These are phyloP conservation scores for Nelumbo lutea DNA, from an alignment of 164 flowering plant species.

Conservation along the genomic window DNA sequence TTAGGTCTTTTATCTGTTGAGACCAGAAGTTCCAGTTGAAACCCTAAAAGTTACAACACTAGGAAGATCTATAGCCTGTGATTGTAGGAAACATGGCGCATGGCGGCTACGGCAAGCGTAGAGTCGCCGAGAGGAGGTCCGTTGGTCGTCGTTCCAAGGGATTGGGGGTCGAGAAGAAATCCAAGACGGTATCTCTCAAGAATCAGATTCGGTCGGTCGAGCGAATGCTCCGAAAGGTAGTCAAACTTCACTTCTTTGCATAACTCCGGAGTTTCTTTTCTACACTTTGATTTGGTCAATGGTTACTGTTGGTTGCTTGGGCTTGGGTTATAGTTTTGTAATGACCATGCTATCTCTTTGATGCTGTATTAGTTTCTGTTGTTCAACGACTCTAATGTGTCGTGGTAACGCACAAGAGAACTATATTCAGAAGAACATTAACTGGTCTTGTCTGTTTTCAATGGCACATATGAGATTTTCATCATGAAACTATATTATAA, in stretches of 20 bases:
- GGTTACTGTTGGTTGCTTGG: not conserved
- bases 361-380: not conserved
- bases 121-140: slow-evolving; percentile 42
- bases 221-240: slow-evolving; percentile 84
- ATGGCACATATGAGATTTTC: no score
- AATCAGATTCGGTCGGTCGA: slow-evolving; percentile 90
- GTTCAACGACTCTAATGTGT: not conserved
- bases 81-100: slow-evolving; percentile 49
- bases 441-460: no score
- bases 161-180: slow-evolving; percentile 44
- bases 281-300: no score
- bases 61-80: not conserved
- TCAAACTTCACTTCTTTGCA: not conserved
- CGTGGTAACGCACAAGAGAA: no score
- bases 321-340: slow-evolving; percentile 2
- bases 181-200: slow-evolving; percentile 70
- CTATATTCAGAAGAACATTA: no score
- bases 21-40: not conserved
- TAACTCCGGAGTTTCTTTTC: not conserved
- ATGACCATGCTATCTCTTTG: not conserved
- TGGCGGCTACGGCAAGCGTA: slow-evolving; percentile 70
- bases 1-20: no score
- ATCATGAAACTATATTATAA: no score
- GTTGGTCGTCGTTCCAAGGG: slow-evolving; percentile 44
- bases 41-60: not conserved